A percentile compares a stretch with the other conserved stretches of the same genome.
These are phyloP conservation scores for Candida ortonii DNA, from an alignment of 805 yeast genomes.

Conservation along the genomic window DNA sequence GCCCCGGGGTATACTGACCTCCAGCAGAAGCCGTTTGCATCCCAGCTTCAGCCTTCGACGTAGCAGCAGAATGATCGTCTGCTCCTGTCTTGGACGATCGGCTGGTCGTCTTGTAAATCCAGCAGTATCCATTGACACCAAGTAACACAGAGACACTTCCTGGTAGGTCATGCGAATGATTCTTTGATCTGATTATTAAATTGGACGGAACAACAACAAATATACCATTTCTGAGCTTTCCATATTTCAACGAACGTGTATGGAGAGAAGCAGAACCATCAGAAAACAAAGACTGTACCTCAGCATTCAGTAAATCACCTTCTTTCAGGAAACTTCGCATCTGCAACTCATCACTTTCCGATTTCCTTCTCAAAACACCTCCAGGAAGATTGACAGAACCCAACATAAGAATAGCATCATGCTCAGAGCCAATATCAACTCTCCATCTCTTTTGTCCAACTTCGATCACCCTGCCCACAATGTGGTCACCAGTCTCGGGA, in stretches of 20 bases:
- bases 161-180: constrained; percentile 85
- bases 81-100: constrained; percentile 16
- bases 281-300: constrained; percentile 82
- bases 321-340: constrained; percentile 94
- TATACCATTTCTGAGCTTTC: constrained; percentile 89
- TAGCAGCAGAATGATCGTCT: constrained; percentile 16
- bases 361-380: constrained; percentile 89
- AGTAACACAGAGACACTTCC: constrained; percentile 89
- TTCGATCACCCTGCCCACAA: constrained; percentile 90
- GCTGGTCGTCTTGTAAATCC: constrained; percentile 73
- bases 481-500: constrained; percentile 96
- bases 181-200: constrained; percentile 77
- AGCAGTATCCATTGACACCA: constrained; percentile 93
- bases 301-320: constrained; percentile 94
- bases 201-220: constrained; percentile 80
- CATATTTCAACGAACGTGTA: constrained; percentile 92
- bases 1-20: constrained; percentile 49
- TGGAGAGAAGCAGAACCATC: constrained; percentile 94
- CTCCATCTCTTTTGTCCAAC: constrained; percentile 95
- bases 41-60: constrained; percentile 38
- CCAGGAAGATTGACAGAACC: constrained; percentile 98
- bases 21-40: constrained; percentile 29
- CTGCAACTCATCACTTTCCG: constrained; percentile 92
- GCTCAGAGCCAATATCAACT: constrained; percentile 94
- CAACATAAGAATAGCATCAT: constrained; percentile 85